Evolutionary conservation across 2,329 filamentous ascomycete species (phyloP).

Genomic region (Arthroderma sp.): DNA sequence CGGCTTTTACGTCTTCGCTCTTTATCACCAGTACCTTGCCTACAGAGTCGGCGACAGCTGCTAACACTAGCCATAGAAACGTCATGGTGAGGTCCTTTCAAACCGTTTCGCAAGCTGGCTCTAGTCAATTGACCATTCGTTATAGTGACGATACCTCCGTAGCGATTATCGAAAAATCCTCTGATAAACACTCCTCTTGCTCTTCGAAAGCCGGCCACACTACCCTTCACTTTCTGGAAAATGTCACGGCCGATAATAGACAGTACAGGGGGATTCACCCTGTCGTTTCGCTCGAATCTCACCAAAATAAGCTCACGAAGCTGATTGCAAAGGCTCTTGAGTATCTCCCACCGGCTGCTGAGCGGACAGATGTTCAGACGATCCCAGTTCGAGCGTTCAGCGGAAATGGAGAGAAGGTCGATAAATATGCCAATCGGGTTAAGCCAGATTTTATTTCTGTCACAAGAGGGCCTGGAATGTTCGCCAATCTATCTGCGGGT

Average conservation of each 20-base stretch:
- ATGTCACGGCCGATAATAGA: conserved; percentile 67
- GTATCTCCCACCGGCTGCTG: conserved; percentile 34
- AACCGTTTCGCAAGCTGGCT: background rate
- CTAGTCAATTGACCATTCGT: conserved; percentile 1
- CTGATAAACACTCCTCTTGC: background rate
- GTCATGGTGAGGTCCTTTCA: conserved; percentile 37
- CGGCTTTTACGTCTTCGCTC: background rate
- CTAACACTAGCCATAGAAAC: conserved; percentile 60
- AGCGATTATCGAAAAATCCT: conserved; percentile 55
- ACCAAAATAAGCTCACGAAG: conserved; percentile 55
- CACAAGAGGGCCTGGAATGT: conserved; percentile 84
- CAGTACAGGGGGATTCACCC: conserved; percentile 70
- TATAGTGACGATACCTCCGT: conserved; percentile 80
- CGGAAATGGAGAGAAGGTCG: no score
- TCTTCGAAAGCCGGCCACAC: conserved; percentile 23
- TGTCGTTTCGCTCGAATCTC: conserved; percentile 57
- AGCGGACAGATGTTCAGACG: background rate
- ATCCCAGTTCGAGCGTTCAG: no score
- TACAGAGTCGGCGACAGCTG: conserved; percentile 4
- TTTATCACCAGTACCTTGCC: background rate
- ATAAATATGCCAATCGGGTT: conserved; percentile 16
- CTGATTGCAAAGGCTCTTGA: conserved; percentile 54
- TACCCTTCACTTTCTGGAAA: conserved; percentile 63
- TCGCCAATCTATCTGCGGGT: conserved; percentile 61
- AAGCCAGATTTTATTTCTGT: conserved; percentile 75